Evolutionary conservation across 805 yeast species (phyloP).

Genomic region (Candida maris): DNA sequence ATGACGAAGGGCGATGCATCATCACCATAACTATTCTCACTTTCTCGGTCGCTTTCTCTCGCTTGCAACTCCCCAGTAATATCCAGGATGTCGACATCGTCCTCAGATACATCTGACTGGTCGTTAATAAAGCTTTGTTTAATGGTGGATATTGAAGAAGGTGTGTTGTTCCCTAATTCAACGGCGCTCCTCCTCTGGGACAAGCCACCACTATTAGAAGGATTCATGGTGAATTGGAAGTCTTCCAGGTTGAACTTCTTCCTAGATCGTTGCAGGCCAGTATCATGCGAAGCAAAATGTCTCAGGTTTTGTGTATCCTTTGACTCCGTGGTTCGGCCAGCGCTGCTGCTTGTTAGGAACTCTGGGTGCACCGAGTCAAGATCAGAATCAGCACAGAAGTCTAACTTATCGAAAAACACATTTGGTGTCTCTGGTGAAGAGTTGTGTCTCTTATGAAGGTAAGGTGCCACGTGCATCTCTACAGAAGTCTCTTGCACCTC

Average conservation of each 20-base stretch:
- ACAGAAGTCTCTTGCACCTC: neutral
- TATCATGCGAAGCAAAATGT: conserved; percentile 31
- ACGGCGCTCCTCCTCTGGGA: neutral
- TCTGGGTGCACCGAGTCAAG: neutral
- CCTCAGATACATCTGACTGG: conserved; percentile 1
- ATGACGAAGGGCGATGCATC: conserved; percentile 21
- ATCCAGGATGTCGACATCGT: conserved; percentile 4
- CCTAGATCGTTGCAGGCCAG: conserved; percentile 20
- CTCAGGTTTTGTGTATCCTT: conserved; percentile 20
- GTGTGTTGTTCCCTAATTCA: neutral
- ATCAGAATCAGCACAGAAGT: conserved; percentile 1
- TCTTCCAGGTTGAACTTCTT: conserved; percentile 8
- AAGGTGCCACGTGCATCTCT: too few species aligned
- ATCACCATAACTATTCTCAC: conserved; percentile 26
- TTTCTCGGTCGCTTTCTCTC: conserved; percentile 4
- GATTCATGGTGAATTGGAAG: conserved; percentile 11
- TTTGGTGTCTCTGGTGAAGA: conserved; percentile 24
- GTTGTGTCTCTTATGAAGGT: conserved; percentile 19
- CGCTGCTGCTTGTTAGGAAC: neutral
- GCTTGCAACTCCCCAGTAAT: neutral
- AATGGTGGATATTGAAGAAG: conserved; percentile 22
- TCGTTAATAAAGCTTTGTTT: conserved; percentile 17
- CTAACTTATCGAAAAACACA: neutral
- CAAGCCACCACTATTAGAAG: neutral
- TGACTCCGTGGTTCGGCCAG: neutral